These are phyloP conservation scores for Saccharomycopsis babjevae DNA, from an alignment of 805 yeast genomes.

Conservation along the genomic window DNA sequence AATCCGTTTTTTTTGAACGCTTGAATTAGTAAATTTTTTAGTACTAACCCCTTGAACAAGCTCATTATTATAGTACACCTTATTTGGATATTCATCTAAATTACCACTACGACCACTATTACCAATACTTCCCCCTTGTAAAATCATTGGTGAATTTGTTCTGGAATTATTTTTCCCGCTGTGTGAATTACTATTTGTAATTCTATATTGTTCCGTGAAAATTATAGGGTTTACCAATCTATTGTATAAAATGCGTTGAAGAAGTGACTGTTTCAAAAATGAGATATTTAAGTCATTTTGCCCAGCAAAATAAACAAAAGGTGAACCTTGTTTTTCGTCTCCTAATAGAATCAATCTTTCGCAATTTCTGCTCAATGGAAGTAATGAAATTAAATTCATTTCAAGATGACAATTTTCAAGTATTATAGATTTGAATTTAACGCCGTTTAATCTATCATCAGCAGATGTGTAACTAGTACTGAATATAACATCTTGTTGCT, in stretches of 20 bases:
- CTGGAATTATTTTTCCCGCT: background rate
- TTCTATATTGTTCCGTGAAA: constrained; percentile 53
- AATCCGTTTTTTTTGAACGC: background rate
- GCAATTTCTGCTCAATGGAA: constrained; percentile 16
- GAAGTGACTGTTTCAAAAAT: constrained; percentile 40
- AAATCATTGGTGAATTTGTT: constrained; percentile 1
- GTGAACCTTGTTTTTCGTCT: constrained; percentile 56
- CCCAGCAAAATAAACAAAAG: constrained; percentile 32
- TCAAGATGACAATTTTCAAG: constrained; percentile 15
- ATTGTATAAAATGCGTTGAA: constrained; percentile 40
- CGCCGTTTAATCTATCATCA: constrained; percentile 15
- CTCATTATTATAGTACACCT: constrained; percentile 50
- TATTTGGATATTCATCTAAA: constrained; percentile 47
- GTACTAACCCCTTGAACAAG: constrained; percentile 41
- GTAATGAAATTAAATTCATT: constrained; percentile 15
- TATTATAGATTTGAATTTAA: constrained; percentile 15
- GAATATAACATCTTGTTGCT: constrained; percentile 17
- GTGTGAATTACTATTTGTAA: constrained; percentile 25
- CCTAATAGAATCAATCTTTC: constrained; percentile 29
- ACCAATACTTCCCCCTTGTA: background rate
- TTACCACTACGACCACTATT: constrained; percentile 30
- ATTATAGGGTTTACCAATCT: constrained; percentile 48
- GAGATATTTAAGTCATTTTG: constrained; percentile 24
- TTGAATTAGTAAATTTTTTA: background rate
- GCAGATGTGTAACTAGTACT: constrained; percentile 17